Percentiles rank a stretch among this genome's conserved stretches.
Conservation (phyloP, 371 early-diverging fungal genomes). For the Mucor plumbeus region DNA sequence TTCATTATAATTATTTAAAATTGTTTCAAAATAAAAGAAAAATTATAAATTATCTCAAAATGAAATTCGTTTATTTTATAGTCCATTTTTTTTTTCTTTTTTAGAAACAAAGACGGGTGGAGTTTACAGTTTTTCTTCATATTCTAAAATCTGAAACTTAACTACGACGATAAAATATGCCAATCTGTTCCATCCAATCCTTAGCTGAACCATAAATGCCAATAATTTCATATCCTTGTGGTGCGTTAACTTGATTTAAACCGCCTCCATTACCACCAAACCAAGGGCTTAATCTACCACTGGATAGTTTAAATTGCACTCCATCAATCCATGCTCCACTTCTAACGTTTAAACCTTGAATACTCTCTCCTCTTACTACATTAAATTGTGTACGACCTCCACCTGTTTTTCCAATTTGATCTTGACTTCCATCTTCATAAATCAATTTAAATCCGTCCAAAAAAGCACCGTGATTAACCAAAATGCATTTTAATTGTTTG, state of each 20-base stretch:
- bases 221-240: conserved; percentile 51
- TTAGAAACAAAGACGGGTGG: neutral
- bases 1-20: conserved; percentile 24
- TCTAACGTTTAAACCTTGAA: conserved; percentile 49
- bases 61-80: conserved; percentile 6
- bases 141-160: conserved; percentile 16
- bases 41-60: neutral
- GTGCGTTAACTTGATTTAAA: conserved; percentile 43
- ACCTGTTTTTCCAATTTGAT: conserved; percentile 42
- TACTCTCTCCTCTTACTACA: conserved; percentile 43
- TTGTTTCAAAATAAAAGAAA: neutral
- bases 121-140: conserved; percentile 15
- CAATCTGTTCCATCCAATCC: conserved; percentile 58
- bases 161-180: conserved; percentile 32
- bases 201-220: conserved; percentile 59
- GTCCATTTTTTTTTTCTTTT: neutral
- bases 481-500: conserved; percentile 31
- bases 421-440: conserved; percentile 48
- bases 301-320: conserved; percentile 54
- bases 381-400: conserved; percentile 35
- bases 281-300: conserved; percentile 58
- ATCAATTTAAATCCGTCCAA: conserved; percentile 57
- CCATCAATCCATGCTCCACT: conserved; percentile 71
- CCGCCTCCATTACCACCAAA: conserved; percentile 62
- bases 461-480: conserved; percentile 51